A percentile compares a stretch with the other conserved stretches of the same genome.
These are phyloP conservation scores for Beauveria pseudobassiana DNA, from an alignment of 2,329 filamentous ascomycete genomes.

Conservation along the genomic window DNA sequence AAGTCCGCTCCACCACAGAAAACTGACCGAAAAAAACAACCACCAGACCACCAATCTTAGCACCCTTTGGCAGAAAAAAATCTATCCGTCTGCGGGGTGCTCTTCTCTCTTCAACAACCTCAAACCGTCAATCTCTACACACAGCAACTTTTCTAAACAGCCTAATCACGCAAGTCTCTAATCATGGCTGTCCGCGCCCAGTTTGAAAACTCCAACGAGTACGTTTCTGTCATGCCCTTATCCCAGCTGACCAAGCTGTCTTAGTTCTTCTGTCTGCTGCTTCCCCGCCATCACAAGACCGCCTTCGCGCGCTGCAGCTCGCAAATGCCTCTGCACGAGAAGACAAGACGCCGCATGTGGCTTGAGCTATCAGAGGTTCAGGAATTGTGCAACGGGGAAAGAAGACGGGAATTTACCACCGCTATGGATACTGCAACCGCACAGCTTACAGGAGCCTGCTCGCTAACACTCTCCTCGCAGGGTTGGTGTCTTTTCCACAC, in stretches of 20 bases:
- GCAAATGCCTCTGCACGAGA: background rate
- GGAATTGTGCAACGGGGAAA: background rate
- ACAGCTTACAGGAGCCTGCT: background rate
- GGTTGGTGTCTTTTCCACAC: conserved; percentile 91
- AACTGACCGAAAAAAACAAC: conserved; percentile 1
- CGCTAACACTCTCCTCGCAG: conserved; percentile 35
- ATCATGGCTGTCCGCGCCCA: conserved; percentile 63
- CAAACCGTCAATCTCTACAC: background rate
- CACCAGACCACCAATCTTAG: background rate
- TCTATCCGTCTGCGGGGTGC: conserved; percentile 5
- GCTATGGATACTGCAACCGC: background rate
- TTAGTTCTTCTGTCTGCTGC: background rate
- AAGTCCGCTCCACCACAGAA: background rate
- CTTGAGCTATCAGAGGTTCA: no score
- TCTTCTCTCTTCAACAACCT: conserved; percentile 9
- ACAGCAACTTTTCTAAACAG: background rate
- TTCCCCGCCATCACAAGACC: conserved; percentile 10
- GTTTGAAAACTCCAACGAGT: conserved; percentile 92
- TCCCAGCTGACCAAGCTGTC: background rate
- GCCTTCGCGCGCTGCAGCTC: conserved; percentile 7
- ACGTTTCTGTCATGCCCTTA: conserved; percentile 28
- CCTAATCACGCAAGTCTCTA: conserved; percentile 12
- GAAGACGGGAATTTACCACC: background rate
- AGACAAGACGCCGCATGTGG: background rate
- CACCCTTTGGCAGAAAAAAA: conserved; percentile 8